Conservation (phyloP, 2,329 filamentous ascomycete genomes). For the Neofusicoccum umdonicola region DNA sequence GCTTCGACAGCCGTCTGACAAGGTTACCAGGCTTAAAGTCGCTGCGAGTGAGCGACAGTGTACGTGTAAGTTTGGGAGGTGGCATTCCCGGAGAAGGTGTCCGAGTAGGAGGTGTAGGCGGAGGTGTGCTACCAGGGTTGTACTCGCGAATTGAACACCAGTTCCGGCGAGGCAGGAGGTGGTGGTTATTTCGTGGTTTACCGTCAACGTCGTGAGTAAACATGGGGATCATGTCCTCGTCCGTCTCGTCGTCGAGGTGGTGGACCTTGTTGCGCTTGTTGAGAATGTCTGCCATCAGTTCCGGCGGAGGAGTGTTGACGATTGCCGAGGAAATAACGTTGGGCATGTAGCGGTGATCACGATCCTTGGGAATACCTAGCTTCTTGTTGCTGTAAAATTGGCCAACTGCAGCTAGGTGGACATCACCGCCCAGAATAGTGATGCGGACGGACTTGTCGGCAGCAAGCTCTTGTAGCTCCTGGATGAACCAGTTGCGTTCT, state of each 20-base stretch:
- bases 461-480: constrained; percentile 89
- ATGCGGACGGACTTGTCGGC: constrained; percentile 89
- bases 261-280: constrained; percentile 85
- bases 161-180: constrained; percentile 83
- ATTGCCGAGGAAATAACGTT: constrained; percentile 94
- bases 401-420: constrained; percentile 86
- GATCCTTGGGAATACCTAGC: constrained; percentile 77
- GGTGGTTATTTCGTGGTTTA: constrained; percentile 86
- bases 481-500: constrained; percentile 81
- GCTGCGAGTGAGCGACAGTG: constrained; percentile 24
- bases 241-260: constrained; percentile 67
- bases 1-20: constrained; percentile 40
- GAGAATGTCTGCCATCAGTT: constrained; percentile 83
- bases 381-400: constrained; percentile 94
- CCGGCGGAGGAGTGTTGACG: constrained; percentile 84
- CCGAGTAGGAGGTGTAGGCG: constrained; percentile 55
- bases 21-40: constrained; percentile 41
- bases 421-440: constrained; percentile 90
- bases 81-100: constrained; percentile 27
- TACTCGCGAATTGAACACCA: constrained; percentile 94
- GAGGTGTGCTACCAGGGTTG: constrained; percentile 72
- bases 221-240: constrained; percentile 94
- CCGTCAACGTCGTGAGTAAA: constrained; percentile 88
- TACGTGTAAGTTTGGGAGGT: constrained; percentile 26
- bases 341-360: constrained; percentile 93